These are phyloP conservation scores for Euptelea pleiosperma DNA, from an alignment of 164 flowering plant species.

Conservation along the genomic window DNA sequence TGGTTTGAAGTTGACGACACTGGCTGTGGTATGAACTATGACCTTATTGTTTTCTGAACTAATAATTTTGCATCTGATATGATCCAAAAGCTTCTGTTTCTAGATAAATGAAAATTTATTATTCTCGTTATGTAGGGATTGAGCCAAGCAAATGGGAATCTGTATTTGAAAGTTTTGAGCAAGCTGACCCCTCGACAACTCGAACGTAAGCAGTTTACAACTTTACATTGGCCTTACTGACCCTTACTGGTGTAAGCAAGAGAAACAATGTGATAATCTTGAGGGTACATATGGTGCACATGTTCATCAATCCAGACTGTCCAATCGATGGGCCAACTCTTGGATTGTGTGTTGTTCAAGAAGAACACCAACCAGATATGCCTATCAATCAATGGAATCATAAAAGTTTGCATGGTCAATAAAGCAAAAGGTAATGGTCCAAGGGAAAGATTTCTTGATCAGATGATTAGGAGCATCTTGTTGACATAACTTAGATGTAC, in stretches of 20 bases:
- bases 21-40: constrained; percentile 71
- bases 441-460: not conserved
- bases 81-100: not conserved
- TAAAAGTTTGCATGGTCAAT: too few relatives aligned
- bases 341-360: not conserved
- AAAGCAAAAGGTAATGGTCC: not conserved
- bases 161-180: constrained; percentile 98
- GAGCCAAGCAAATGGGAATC: constrained; percentile 98
- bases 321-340: not conserved
- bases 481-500: too few relatives aligned
- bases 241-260: not conserved
- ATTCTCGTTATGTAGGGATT: constrained; percentile 48
- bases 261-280: not conserved
- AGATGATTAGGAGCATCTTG: too few relatives aligned
- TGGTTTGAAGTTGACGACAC: constrained; percentile 97
- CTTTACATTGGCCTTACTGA: not conserved
- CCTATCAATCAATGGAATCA: too few relatives aligned
- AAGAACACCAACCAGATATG: too few relatives aligned
- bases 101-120: not conserved
- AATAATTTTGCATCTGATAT: not conserved
- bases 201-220: constrained; percentile 53
- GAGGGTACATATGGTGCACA: not conserved
- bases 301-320: constrained; percentile 2
- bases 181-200: constrained; percentile 97
- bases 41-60: constrained; percentile 5